A percentile compares a stretch with the other conserved stretches of the same genome.
phyloP scores from a whole-genome alignment of 352 stramenopile species.

The Pythium volutum region DNA sequence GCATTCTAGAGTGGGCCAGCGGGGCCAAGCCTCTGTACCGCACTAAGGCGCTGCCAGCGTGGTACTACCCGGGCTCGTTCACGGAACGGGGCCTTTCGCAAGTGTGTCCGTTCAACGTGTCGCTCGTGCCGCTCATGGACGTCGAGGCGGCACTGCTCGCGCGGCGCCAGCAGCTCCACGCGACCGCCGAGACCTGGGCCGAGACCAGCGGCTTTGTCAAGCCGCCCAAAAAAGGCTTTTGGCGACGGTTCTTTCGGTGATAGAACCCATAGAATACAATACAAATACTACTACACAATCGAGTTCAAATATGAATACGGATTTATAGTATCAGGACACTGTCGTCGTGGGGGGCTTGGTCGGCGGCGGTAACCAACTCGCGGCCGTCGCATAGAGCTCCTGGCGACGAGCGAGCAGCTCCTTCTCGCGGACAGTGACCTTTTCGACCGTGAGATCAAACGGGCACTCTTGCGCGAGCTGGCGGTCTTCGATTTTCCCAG shows the following conservation, averaged over 20 bases:
- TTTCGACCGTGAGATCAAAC: slow-evolving; percentile 16
- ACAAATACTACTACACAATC: no score
- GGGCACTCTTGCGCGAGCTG: slow-evolving; percentile 19
- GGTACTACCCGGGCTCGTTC: slow-evolving; percentile 53
- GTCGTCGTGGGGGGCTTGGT: background rate
- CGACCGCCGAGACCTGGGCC: slow-evolving; percentile 9
- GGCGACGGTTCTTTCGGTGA: slow-evolving; percentile 11
- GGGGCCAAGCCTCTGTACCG: slow-evolving; percentile 49
- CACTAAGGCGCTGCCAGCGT: slow-evolving; percentile 39
- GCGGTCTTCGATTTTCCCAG: slow-evolving; percentile 11
- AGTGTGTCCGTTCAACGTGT: slow-evolving; percentile 59
- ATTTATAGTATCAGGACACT: background rate
- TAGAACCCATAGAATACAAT: slow-evolving; percentile 16
- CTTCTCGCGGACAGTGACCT: slow-evolving; percentile 1
- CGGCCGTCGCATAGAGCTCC: slow-evolving; percentile 3
- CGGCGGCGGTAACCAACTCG: slow-evolving; percentile 5
- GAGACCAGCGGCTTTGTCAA: slow-evolving; percentile 30
- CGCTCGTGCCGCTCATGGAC: slow-evolving; percentile 4
- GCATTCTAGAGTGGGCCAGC: slow-evolving; percentile 29
- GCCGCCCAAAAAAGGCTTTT: slow-evolving; percentile 1
- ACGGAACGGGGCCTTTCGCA: slow-evolving; percentile 36
- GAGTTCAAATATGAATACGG: no score
- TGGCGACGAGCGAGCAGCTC: slow-evolving; percentile 11
- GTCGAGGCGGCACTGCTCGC: background rate
- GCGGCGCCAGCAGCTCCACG: background rate